Evolutionary conservation across 2,329 filamentous ascomycete genomes (phyloP), one percentile per base, ranked within the genome.

Genomic region (Gliomastix tumulicola): DNA sequence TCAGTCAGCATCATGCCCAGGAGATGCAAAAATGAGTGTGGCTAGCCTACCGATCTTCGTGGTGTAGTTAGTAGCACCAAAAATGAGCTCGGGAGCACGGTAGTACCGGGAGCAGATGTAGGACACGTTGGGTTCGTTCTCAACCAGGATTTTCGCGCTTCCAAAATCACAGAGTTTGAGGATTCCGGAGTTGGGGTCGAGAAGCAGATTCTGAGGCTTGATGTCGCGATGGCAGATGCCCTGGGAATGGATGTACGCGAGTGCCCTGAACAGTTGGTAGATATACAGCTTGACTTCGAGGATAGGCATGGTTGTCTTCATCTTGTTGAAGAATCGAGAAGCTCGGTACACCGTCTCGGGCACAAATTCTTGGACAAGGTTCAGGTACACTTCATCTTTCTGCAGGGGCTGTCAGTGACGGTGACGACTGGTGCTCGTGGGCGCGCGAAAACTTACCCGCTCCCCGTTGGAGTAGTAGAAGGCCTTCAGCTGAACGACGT

Each of bases 101-200:
- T 98, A 98, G 73, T 98, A 98, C 55, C 92, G 82, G 43, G 92
- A 98, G 72, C 92, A 98, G 56, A 98, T 98, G 74, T 98, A 98
- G 36, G 92, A 98, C 37, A 98, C 92, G 51, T 98, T 98, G 37
- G 92, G 92, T 71, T 98, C 92, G 55, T 97, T 96, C 67, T 96
- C 90, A 37, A 98, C 88, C 48, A 98, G 69, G 47, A 98, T 98
- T 74, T 98, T 98, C 45, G 92, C 92, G 59, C 90, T 97, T 49
- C 92, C 92, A 60, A 98, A 98, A 69, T 98, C 92, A 67, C 92
- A 98, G 41, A 98, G 79, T 71, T 98, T 98, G 54, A 98, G 72
- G 38, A 98, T 79, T 41, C 92, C 92, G 23, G 84, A 92, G 54
- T 77, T 79, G 11, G 90, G 92, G 58, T 98, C 92, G 44, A 98